Evolutionary conservation across 1,284 basidiomycete species (phyloP).

Genomic region (Ustilago cynodontis): DNA sequence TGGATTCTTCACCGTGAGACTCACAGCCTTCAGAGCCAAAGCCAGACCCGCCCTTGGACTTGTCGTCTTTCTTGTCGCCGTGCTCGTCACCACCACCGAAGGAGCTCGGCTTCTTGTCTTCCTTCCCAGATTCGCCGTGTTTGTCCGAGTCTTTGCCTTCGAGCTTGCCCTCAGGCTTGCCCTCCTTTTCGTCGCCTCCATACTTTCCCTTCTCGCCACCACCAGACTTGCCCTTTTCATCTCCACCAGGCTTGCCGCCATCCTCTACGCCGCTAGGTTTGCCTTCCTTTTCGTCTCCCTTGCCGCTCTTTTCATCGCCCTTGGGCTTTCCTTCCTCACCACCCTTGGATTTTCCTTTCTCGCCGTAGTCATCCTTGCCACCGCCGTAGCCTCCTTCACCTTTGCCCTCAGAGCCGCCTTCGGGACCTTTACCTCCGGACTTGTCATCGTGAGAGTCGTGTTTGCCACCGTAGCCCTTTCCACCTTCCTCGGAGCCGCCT

Average conservation of each 20-base stretch:
- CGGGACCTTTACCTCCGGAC: constrained; percentile 1
- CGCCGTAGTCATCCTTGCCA: background rate
- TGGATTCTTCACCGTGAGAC: constrained; percentile 5
- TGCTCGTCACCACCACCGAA: constrained; percentile 18
- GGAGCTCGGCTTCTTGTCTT: background rate
- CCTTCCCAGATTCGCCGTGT: constrained; percentile 5
- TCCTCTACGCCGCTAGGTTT: constrained; percentile 9
- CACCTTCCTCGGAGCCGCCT: constrained; percentile 4
- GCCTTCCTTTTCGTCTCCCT: constrained; percentile 10
- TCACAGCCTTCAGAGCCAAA: background rate
- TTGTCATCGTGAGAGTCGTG: constrained; percentile 10
- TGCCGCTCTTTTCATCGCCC: background rate
- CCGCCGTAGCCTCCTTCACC: background rate
- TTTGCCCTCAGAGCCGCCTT: constrained; percentile 10
- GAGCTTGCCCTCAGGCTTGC: constrained; percentile 5
- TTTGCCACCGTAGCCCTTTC: constrained; percentile 2
- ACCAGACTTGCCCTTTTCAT: constrained; percentile 9
- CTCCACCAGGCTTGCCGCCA: constrained; percentile 5
- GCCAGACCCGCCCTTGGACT: constrained; percentile 1
- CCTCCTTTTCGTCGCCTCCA: background rate
- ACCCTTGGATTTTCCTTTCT: background rate
- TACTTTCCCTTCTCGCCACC: constrained; percentile 7
- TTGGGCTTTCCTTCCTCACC: constrained; percentile 4
- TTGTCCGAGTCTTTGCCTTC: background rate
- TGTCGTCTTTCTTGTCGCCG: constrained; percentile 3